A percentile compares a stretch with the other conserved stretches of the same genome.
Conservation (phyloP, 176 grass and related monocot genomes). For the Oryza australiensis region DNA sequence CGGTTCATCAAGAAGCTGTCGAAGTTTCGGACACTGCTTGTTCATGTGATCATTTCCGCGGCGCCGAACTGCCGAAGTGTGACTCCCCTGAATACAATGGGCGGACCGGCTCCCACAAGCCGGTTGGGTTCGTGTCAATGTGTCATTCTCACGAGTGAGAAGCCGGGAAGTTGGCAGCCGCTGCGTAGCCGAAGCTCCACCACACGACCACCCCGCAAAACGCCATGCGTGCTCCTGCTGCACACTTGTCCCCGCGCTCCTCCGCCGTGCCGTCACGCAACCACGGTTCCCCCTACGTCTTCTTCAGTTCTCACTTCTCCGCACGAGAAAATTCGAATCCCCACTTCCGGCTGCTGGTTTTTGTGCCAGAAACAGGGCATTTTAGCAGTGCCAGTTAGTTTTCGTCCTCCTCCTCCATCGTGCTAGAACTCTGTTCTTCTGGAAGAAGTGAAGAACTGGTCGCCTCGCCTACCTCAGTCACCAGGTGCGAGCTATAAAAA, state of each 20-base stretch:
- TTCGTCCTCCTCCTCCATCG: background rate
- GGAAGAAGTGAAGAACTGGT: background rate
- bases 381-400: background rate
- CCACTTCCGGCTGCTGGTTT: background rate
- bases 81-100: slow-evolving; percentile 1
- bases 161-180: background rate
- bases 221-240: slow-evolving; percentile 11
- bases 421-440: slow-evolving; percentile 24
- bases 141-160: slow-evolving; percentile 27
- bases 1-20: too few species aligned
- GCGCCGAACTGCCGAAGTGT: background rate
- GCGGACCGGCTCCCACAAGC: background rate
- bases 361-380: background rate
- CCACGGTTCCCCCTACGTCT: background rate
- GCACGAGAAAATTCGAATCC: slow-evolving; percentile 4
- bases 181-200: slow-evolving; percentile 35
- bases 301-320: background rate
- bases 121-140: slow-evolving; percentile 26
- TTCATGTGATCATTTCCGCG: background rate
- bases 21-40: background rate
- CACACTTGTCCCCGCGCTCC: background rate
- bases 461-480: background rate
- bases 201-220: slow-evolving; percentile 42
- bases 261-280: slow-evolving; percentile 55
- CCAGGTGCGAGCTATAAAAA: background rate